A percentile compares a stretch with the other conserved stretches of the same genome.
phyloP scores from a whole-genome alignment of 768 basidiomycete genomes.

The Dacryopinax primogenitus region DNA sequence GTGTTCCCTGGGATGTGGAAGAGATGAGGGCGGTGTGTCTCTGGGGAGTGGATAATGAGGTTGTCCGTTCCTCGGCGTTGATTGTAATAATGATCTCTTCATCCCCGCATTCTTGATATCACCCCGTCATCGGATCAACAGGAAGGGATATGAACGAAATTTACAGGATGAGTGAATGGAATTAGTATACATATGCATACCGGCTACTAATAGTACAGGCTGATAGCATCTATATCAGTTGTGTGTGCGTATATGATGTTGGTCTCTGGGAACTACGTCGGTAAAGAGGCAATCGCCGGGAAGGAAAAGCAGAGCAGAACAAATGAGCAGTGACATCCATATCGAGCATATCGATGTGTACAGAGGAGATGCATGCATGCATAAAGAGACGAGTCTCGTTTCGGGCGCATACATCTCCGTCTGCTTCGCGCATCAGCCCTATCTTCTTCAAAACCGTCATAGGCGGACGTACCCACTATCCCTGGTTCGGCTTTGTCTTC shows the following conservation, averaged over 20 bases:
- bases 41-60: too few relatives aligned
- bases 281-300: too few relatives aligned
- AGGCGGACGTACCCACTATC: neutral
- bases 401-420: neutral
- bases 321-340: too few relatives aligned
- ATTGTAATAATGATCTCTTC: neutral
- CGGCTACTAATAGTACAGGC: too few relatives aligned
- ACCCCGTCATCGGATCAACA: neutral
- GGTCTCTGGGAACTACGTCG: too few relatives aligned
- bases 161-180: neutral
- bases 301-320: too few relatives aligned
- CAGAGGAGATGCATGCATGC: too few relatives aligned
- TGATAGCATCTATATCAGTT: neutral
- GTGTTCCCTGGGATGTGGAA: neutral
- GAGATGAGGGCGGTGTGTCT: neutral
- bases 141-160: neutral
- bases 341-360: too few relatives aligned
- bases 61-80: neutral
- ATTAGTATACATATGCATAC: too few relatives aligned
- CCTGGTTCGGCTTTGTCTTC: slow-evolving; percentile 35
- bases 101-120: neutral
- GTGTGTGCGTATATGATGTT: too few relatives aligned
- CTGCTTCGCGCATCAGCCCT: neutral
- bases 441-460: neutral
- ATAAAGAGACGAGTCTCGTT: neutral